A percentile compares a stretch with the other conserved stretches of the same genome.
These are phyloP conservation scores for Rhododendron mucronatum DNA, from an alignment of 148 eudicot species.

Conservation along the genomic window DNA sequence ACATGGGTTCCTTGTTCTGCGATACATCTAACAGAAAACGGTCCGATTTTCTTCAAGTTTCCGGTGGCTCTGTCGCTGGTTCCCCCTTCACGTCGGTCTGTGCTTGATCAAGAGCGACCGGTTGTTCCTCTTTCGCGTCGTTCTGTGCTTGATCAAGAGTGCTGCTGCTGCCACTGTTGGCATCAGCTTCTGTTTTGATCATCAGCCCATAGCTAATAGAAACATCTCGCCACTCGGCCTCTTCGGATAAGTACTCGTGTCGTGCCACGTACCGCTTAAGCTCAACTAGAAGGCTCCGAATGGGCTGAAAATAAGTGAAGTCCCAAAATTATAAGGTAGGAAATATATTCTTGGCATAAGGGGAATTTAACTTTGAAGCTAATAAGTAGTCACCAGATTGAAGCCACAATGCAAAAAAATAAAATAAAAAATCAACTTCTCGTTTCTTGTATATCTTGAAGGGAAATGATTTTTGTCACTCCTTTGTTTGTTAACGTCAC, in stretches of 20 bases:
- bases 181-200: conserved; percentile 16
- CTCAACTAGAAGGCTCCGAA: conserved; percentile 34
- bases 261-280: conserved; percentile 33
- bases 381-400: neutral
- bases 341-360: neutral
- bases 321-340: neutral
- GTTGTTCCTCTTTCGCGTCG: neutral
- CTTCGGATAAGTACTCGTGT: conserved; percentile 24
- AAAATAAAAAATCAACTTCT: neutral
- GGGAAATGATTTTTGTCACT: no score
- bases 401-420: neutral
- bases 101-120: neutral
- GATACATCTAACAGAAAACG: neutral
- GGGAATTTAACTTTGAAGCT: neutral
- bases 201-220: conserved; percentile 30
- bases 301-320: conserved; percentile 24
- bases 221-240: conserved; percentile 30
- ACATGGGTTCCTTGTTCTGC: neutral
- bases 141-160: neutral
- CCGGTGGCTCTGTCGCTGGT: neutral
- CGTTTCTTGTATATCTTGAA: neutral
- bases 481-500: no score
- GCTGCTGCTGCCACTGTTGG: neutral
- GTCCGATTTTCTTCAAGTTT: neutral
- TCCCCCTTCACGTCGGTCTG: neutral